phyloP scores from a whole-genome alignment of 1,284 basidiomycete species.

The Dichomitus squalens region DNA sequence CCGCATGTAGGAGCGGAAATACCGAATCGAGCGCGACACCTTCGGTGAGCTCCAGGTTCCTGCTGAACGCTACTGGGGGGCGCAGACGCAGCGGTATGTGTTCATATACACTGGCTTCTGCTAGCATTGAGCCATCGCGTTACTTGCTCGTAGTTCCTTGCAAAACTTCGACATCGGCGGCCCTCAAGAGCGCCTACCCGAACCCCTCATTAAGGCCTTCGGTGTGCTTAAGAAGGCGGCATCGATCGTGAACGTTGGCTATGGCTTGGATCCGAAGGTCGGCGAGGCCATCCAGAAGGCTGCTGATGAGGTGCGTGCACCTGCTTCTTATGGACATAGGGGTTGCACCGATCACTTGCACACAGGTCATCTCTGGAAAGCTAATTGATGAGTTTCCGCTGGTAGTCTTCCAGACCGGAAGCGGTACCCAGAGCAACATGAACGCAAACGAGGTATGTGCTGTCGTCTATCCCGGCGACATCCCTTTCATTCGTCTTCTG shows the following conservation, averaged over 20 bases:
- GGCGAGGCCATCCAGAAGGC: constrained; percentile 91
- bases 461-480: background rate
- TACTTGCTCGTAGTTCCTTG: constrained; percentile 62
- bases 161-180: constrained; percentile 99
- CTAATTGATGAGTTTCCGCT: constrained; percentile 96
- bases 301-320: constrained; percentile 83
- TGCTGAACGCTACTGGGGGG: constrained; percentile 96
- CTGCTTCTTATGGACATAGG: background rate
- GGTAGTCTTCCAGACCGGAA: constrained; percentile 99
- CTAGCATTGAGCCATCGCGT: background rate
- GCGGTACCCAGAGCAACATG: constrained; percentile 99
- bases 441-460: constrained; percentile 89
- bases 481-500: background rate
- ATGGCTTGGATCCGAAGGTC: constrained; percentile 91
- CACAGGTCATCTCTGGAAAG: constrained; percentile 92
- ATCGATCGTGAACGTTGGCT: constrained; percentile 86
- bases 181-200: constrained; percentile 88
- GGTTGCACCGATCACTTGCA: background rate
- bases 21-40: constrained; percentile 80
- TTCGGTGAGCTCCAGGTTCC: constrained; percentile 95
- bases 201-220: constrained; percentile 96
- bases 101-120: background rate
- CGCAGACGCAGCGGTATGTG: constrained; percentile 91
- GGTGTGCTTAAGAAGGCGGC: constrained; percentile 99
- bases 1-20: constrained; percentile 46